Evolutionary conservation across 345 rosid genomes (phyloP).

Genomic region (Physaria fendleri): DNA sequence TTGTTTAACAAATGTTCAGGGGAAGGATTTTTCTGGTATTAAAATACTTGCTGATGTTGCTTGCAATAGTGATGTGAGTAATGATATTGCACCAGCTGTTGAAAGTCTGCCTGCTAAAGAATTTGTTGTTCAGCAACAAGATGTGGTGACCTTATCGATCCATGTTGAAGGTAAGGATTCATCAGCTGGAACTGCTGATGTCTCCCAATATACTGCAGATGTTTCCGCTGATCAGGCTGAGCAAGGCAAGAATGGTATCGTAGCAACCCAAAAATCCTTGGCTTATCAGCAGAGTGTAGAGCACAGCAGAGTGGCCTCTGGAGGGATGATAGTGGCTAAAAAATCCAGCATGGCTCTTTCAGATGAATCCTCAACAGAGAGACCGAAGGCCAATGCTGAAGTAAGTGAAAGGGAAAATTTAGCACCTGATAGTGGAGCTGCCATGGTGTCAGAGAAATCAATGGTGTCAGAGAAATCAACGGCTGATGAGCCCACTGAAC

Average conservation of each 20-base stretch:
- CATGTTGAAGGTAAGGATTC: conserved; percentile 12
- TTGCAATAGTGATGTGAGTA: conserved; percentile 32
- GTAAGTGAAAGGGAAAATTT: neutral
- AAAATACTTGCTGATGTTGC: conserved; percentile 53
- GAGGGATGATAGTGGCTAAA: neutral
- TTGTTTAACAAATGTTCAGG: too few species aligned
- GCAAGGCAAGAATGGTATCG: neutral
- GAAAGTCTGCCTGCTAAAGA: neutral
- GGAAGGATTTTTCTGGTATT: conserved; percentile 60
- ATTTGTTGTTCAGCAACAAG: neutral
- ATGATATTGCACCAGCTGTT: conserved; percentile 16
- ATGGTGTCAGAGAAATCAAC: conserved; percentile 8
- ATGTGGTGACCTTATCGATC: neutral
- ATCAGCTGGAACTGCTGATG: neutral
- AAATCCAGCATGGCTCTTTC: neutral
- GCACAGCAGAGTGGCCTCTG: neutral
- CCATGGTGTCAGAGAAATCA: conserved; percentile 4
- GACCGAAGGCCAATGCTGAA: neutral
- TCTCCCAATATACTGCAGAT: neutral
- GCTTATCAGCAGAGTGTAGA: neutral
- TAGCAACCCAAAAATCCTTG: neutral
- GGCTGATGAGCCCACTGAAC: conserved; percentile 11
- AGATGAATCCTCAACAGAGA: conserved; percentile 7
- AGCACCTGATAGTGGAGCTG: conserved; percentile 4
- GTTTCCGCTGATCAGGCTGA: neutral